phyloP scores from a whole-genome alignment of 495 filamentous ascomycete species.

The Aspergillus haitiensis region DNA sequence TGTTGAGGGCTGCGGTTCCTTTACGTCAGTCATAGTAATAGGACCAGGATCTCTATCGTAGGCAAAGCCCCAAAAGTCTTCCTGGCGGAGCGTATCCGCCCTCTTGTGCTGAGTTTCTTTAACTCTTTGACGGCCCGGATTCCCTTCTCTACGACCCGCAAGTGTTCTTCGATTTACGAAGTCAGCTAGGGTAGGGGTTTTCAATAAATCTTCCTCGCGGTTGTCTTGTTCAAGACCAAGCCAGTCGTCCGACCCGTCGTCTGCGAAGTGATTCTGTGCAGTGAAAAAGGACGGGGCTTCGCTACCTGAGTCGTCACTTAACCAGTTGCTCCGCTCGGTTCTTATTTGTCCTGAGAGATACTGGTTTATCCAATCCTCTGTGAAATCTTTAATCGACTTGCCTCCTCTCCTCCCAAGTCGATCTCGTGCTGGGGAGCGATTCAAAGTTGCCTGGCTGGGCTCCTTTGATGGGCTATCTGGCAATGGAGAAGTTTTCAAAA shows the following conservation, averaged over 20 bases:
- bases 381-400: constrained; percentile 57
- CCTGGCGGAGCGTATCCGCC: constrained; percentile 65
- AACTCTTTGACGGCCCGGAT: constrained; percentile 37
- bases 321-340: constrained; percentile 67
- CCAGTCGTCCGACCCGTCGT: constrained; percentile 46
- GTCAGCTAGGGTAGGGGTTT: constrained; percentile 46
- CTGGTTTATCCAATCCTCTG: constrained; percentile 76
- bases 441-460: constrained; percentile 18
- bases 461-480: constrained; percentile 16
- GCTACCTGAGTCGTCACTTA: constrained; percentile 69
- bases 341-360: constrained; percentile 62
- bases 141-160: constrained; percentile 16
- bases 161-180: constrained; percentile 35
- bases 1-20: constrained; percentile 28
- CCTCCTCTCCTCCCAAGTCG: constrained; percentile 40
- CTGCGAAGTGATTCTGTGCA: constrained; percentile 44
- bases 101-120: constrained; percentile 54
- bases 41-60: constrained; percentile 45
- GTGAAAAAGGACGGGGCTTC: constrained; percentile 50
- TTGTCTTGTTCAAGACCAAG: constrained; percentile 47
- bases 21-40: constrained; percentile 38
- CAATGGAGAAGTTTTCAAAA: constrained; percentile 46
- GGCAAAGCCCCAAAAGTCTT: constrained; percentile 53
- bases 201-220: constrained; percentile 42
- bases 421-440: constrained; percentile 29